A percentile compares a stretch with the other conserved stretches of the same genome.
phyloP scores from a whole-genome alignment of 805 yeast species.

The Starmerella apicola region DNA sequence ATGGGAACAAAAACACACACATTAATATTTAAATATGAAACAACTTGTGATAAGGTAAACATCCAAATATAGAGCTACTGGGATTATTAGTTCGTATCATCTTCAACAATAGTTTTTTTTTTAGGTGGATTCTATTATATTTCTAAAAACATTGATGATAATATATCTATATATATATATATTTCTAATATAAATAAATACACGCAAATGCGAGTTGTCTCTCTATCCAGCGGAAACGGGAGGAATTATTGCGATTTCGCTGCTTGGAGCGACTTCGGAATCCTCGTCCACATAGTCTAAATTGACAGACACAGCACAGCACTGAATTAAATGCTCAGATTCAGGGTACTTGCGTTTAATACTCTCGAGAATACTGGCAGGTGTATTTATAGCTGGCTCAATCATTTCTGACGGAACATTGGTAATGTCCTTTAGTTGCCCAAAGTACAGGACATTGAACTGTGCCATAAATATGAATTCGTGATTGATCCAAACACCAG shows the following conservation, averaged over 20 bases:
- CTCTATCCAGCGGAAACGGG: slow-evolving; percentile 25
- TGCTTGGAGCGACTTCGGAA: slow-evolving; percentile 6
- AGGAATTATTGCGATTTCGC: slow-evolving; percentile 24
- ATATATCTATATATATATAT: no score
- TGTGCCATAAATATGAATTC: neutral
- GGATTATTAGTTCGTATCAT: no score
- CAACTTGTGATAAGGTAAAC: no score
- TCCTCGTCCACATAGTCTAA: slow-evolving; percentile 19
- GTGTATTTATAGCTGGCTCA: neutral
- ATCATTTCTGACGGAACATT: slow-evolving; percentile 8
- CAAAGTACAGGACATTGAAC: slow-evolving; percentile 20
- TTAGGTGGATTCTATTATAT: no score
- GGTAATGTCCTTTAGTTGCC: slow-evolving; percentile 20
- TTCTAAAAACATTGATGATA: no score
- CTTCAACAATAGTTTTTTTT: no score
- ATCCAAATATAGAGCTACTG: no score
- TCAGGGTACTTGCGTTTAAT: slow-evolving; percentile 13
- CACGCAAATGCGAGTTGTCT: no score
- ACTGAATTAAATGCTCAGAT: slow-evolving; percentile 10
- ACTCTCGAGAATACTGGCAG: slow-evolving; percentile 6
- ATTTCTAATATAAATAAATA: no score
- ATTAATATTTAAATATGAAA: no score
- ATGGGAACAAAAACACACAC: no score
- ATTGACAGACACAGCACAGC: slow-evolving; percentile 22
- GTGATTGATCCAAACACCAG: no score